phyloP scores from a whole-genome alignment of 225 moss, liverwort and hornwort species.

The Neckera pumila region DNA sequence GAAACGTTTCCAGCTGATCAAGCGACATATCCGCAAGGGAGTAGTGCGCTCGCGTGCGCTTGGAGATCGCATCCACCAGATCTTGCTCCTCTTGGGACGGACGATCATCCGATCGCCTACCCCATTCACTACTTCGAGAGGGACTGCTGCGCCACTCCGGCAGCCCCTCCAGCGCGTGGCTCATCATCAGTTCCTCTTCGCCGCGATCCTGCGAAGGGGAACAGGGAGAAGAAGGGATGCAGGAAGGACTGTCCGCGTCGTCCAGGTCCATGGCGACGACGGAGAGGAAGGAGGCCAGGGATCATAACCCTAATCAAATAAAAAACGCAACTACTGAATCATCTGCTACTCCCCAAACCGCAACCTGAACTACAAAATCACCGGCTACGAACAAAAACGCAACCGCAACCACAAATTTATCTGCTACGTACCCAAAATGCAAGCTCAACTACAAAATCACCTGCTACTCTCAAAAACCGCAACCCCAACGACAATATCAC shows the following conservation, averaged over 20 bases:
- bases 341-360: neutral
- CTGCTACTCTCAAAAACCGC: neutral
- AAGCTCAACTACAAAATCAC: neutral
- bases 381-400: neutral
- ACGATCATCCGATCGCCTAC: constrained; percentile 10
- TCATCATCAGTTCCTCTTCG: constrained; percentile 49
- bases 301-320: neutral
- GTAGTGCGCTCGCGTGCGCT: constrained; percentile 87
- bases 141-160: constrained; percentile 19
- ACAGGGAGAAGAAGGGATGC: neutral
- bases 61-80: constrained; percentile 66
- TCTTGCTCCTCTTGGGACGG: constrained; percentile 34
- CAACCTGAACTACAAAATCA: neutral
- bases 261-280: constrained; percentile 32
- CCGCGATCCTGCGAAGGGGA: constrained; percentile 2
- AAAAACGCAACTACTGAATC: no score
- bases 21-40: constrained; percentile 96
- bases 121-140: constrained; percentile 14
- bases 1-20: constrained; percentile 88
- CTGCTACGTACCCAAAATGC: neutral
- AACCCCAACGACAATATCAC: neutral
- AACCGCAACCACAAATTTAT: neutral
- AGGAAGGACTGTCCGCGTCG: constrained; percentile 14
- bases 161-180: constrained; percentile 30
- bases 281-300: neutral